Percentiles rank a stretch among this genome's conserved stretches.
Conservation (phyloP, 2,329 filamentous ascomycete genomes). For the Xylariales sp. region DNA sequence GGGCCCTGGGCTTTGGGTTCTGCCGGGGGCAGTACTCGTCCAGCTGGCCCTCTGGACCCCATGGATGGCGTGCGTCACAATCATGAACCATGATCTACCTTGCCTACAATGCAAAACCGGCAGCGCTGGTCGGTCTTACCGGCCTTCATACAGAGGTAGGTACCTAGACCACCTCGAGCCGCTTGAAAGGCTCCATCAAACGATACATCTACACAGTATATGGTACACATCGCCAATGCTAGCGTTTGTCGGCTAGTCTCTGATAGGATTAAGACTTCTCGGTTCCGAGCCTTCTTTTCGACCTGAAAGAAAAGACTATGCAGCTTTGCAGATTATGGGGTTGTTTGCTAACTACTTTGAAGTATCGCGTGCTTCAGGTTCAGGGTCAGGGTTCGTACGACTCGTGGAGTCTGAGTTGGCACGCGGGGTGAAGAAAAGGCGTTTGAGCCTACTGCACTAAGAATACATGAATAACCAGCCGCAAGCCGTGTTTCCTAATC, state of each 20-base stretch:
- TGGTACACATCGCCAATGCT: slow-evolving; percentile 15
- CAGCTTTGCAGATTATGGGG: background rate
- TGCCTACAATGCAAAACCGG: slow-evolving; percentile 3
- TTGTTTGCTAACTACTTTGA: slow-evolving; percentile 2
- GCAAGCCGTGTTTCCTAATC: too few relatives aligned
- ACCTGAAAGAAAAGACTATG: too few relatives aligned
- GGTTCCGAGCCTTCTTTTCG: slow-evolving; percentile 11
- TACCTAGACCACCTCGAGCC: background rate
- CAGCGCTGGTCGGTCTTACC: background rate
- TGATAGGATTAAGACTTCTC: slow-evolving; percentile 19
- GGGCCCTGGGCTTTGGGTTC: too few relatives aligned
- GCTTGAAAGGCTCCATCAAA: background rate
- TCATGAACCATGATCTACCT: slow-evolving; percentile 37
- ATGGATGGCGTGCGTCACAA: slow-evolving; percentile 23
- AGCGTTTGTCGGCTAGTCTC: slow-evolving; percentile 15
- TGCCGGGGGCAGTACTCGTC: slow-evolving; percentile 9
- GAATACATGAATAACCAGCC: too few relatives aligned
- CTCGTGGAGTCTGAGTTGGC: slow-evolving; percentile 2
- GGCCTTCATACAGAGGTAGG: background rate
- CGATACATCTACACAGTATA: background rate
- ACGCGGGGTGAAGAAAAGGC: too few relatives aligned
- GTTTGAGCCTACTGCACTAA: too few relatives aligned
- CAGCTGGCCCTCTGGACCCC: background rate
- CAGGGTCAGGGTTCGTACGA: slow-evolving; percentile 2
- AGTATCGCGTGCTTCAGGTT: too few relatives aligned